Evolutionary conservation across 78 protist genomes (phyloP).

Genomic region (Dictyostelium citrinum): DNA sequence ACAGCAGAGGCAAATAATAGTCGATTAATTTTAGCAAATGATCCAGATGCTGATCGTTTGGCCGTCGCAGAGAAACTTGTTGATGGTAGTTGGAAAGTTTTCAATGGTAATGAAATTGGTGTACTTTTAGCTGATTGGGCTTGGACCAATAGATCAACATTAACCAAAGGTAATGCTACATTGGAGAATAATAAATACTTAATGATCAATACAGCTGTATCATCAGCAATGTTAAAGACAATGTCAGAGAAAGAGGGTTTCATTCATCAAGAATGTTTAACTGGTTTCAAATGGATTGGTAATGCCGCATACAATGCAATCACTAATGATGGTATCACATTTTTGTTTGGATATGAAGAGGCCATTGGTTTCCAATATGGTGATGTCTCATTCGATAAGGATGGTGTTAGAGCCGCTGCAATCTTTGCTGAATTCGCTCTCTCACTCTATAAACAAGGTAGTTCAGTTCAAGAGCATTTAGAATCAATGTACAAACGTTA

Average conservation of each 20-base stretch:
- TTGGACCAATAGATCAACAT: constrained; percentile 18
- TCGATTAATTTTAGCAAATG: constrained; percentile 96
- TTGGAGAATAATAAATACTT: not conserved
- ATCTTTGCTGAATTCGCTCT: constrained; percentile 90
- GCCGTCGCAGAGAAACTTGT: constrained; percentile 93
- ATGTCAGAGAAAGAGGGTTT: constrained; percentile 94
- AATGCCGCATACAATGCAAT: constrained; percentile 83
- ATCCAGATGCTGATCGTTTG: constrained; percentile 99
- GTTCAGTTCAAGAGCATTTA: constrained; percentile 70
- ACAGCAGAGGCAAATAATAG: constrained; percentile 85
- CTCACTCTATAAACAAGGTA: constrained; percentile 36
- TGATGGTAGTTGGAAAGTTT: constrained; percentile 92
- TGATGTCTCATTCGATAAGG: constrained; percentile 93
- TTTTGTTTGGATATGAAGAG: constrained; percentile 85
- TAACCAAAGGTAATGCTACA: not conserved
- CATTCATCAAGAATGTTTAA: constrained; percentile 89
- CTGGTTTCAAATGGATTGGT: constrained; percentile 99
- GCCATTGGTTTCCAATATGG: constrained; percentile 92
- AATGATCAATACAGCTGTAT: constrained; percentile 95
- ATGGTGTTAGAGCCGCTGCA: constrained; percentile 95
- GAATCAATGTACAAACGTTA: constrained; percentile 49
- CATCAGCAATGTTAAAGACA: constrained; percentile 85
- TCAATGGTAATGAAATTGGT: constrained; percentile 98
- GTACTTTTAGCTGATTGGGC: constrained; percentile 94
- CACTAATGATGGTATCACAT: constrained; percentile 58